These are phyloP conservation scores for Coprinopsis strossmayeri DNA, from an alignment of 768 basidiomycete genomes.

Conservation along the genomic window DNA sequence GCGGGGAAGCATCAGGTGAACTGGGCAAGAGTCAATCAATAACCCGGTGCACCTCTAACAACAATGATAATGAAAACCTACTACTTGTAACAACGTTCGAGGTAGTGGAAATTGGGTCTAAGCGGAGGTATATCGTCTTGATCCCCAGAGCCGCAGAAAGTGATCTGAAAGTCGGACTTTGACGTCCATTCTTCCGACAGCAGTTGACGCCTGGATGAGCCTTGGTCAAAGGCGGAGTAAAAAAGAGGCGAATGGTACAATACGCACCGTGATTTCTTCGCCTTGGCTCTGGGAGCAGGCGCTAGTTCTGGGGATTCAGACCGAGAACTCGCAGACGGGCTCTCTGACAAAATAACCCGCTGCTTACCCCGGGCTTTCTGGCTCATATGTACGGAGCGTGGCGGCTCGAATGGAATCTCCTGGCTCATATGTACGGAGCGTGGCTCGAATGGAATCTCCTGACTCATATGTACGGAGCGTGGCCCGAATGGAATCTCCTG, in stretches of 20 bases:
- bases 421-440: neutral
- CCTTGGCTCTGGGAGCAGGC: neutral
- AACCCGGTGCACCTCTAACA: too few relatives aligned
- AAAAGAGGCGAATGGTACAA: too few relatives aligned
- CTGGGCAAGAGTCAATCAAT: too few relatives aligned
- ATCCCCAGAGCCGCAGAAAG: slow-evolving; percentile 33
- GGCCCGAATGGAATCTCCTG: too few relatives aligned
- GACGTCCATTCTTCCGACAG: slow-evolving; percentile 29
- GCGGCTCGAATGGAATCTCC: neutral
- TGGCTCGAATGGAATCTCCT: neutral
- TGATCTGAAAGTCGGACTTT: slow-evolving; percentile 23
- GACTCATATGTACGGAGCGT: too few relatives aligned
- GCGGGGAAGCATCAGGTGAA: too few relatives aligned
- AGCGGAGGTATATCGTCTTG: slow-evolving; percentile 38
- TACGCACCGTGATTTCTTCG: too few relatives aligned
- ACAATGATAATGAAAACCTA: slow-evolving; percentile 22
- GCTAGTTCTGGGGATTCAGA: neutral
- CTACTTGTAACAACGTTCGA: slow-evolving; percentile 48
- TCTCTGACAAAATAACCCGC: too few relatives aligned
- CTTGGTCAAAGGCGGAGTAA: neutral
- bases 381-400: neutral
- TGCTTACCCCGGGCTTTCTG: slow-evolving; percentile 9
- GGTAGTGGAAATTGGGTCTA: slow-evolving; percentile 39
- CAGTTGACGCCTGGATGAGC: slow-evolving; percentile 16
- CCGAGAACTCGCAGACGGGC: too few relatives aligned